Conservation (phyloP, 2,329 filamentous ascomycete genomes). For the Claviceps monticola region DNA sequence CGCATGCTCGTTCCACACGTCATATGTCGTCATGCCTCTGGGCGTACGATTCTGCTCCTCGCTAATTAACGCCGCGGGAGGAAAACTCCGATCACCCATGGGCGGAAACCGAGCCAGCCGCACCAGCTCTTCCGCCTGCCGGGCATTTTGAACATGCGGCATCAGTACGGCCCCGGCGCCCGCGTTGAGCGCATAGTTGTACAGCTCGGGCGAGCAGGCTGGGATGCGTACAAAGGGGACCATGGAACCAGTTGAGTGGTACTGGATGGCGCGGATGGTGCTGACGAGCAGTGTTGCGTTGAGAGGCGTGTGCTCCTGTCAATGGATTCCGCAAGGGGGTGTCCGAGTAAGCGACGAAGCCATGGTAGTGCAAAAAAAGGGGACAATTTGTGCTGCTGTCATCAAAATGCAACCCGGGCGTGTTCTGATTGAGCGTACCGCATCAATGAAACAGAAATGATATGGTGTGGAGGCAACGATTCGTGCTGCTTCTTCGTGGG, state of each 20-base stretch:
- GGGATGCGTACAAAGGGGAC: constrained; percentile 4
- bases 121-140: constrained; percentile 2
- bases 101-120: constrained; percentile 3
- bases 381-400: too few species aligned
- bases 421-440: neutral
- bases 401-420: too few species aligned
- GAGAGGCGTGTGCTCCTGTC: constrained; percentile 4
- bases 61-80: constrained; percentile 1
- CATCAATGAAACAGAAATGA: constrained; percentile 5
- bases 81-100: constrained; percentile 2
- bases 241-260: constrained; percentile 3
- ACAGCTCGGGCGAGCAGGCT: constrained; percentile 1
- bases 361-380: too few species aligned
- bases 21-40: neutral
- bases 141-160: constrained; percentile 3
- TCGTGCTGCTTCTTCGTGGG: constrained; percentile 3
- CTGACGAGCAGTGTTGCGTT: neutral
- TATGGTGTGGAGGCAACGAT: constrained; percentile 3
- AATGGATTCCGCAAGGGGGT: neutral
- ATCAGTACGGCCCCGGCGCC: constrained; percentile 4
- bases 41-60: constrained; percentile 1
- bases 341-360: too few species aligned
- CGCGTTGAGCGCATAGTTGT: constrained; percentile 2
- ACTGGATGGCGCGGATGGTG: constrained; percentile 1
- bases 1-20: constrained; percentile 2